These are phyloP conservation scores for Verticillium nonalfalfae DNA, from an alignment of 2,329 filamentous ascomycete genomes.

Conservation along the genomic window DNA sequence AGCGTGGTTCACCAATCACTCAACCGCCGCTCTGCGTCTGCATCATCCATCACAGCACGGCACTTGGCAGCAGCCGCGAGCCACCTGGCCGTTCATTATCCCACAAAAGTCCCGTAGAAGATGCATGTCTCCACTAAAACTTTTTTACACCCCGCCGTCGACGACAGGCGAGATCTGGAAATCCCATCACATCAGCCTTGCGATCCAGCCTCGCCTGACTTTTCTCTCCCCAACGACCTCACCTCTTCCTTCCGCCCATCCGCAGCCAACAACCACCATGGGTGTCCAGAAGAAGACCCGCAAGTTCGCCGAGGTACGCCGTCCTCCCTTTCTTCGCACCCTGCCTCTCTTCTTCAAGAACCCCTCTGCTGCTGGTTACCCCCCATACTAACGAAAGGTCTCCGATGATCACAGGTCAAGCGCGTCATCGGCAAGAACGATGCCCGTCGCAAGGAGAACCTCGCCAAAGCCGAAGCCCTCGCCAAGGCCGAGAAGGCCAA, in stretches of 20 bases:
- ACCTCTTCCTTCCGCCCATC: background rate
- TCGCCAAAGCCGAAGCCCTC: conserved; percentile 53
- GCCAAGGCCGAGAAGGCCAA: conserved; percentile 50
- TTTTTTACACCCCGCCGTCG: conserved; percentile 1
- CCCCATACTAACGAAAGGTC: no score
- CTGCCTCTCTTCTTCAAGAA: conserved; percentile 11
- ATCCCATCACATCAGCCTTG: conserved; percentile 1
- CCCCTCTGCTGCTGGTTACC: conserved; percentile 1
- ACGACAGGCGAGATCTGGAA: background rate
- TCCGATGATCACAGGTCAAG: conserved; percentile 51
- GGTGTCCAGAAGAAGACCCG: conserved; percentile 84
- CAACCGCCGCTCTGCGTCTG: background rate
- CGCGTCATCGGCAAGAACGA: conserved; percentile 77
- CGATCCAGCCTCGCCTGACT: conserved; percentile 1
- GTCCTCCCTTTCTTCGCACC: conserved; percentile 11
- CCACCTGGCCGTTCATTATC: background rate
- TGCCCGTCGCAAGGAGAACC: conserved; percentile 75
- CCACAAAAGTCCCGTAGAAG: no score
- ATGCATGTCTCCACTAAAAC: background rate
- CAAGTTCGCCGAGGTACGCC: conserved; percentile 70
- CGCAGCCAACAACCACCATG: conserved; percentile 46
- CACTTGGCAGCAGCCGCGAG: background rate
- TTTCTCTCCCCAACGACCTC: background rate
- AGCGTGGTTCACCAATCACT: background rate
- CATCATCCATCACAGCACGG: no score